phyloP scores from a whole-genome alignment of 2,329 filamentous ascomycete genomes.

The Trichophyton schoenleinii region DNA sequence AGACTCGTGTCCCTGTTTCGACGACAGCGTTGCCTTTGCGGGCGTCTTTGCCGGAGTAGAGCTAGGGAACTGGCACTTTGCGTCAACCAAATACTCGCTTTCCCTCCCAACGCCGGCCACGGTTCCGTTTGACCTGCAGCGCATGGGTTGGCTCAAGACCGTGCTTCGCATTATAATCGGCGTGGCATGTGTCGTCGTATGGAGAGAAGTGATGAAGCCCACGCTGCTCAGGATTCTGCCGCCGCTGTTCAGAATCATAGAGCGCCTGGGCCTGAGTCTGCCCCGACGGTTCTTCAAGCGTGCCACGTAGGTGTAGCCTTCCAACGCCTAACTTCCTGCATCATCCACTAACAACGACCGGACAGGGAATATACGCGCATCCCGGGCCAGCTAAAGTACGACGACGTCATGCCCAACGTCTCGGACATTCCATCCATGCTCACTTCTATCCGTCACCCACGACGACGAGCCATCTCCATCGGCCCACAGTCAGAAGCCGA shows the following conservation, averaged over 20 bases:
- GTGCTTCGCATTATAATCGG: constrained; percentile 61
- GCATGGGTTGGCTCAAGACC: constrained; percentile 54
- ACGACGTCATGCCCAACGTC: constrained; percentile 84
- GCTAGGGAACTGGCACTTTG: constrained; percentile 71
- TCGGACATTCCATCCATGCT: constrained; percentile 74
- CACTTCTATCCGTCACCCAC: constrained; percentile 66
- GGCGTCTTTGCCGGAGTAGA: constrained; percentile 80
- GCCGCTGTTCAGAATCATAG: constrained; percentile 74
- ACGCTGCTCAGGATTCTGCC: constrained; percentile 64
- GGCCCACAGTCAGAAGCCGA: constrained; percentile 94
- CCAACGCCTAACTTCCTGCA: neutral
- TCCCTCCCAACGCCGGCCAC: constrained; percentile 44
- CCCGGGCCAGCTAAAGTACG: constrained; percentile 57
- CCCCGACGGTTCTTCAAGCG: constrained; percentile 84
- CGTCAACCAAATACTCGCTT: constrained; percentile 43
- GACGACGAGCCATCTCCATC: constrained; percentile 69
- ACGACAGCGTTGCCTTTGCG: constrained; percentile 87
- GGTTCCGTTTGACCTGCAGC: constrained; percentile 52
- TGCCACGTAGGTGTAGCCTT: constrained; percentile 50
- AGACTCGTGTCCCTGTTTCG: constrained; percentile 93
- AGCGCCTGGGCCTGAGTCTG: constrained; percentile 63
- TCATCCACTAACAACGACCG: constrained; percentile 16
- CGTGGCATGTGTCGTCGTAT: constrained; percentile 71
- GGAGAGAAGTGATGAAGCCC: constrained; percentile 84
- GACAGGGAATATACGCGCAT: constrained; percentile 66